Percentiles rank a stretch among this genome's conserved stretches.
phyloP scores from a whole-genome alignment of 1,284 basidiomycete genomes.

The Mrakiaceae sp. region DNA sequence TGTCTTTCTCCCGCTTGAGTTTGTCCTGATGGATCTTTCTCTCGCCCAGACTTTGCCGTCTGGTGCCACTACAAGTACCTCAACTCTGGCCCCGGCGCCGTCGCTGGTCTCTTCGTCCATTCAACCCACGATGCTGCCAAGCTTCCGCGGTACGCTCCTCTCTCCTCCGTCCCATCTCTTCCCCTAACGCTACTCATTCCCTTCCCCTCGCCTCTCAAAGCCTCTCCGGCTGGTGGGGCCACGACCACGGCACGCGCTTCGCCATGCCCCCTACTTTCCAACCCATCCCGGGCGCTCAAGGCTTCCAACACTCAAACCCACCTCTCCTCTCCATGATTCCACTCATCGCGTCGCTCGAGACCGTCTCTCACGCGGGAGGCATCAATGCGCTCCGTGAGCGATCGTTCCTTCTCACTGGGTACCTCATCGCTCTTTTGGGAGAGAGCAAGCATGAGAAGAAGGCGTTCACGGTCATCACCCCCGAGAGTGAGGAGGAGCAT shows the following conservation, averaged over 20 bases:
- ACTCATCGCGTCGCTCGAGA: slow-evolving; percentile 64
- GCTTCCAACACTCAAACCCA: slow-evolving; percentile 92
- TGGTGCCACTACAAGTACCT: slow-evolving; percentile 99
- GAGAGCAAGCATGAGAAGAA: slow-evolving; percentile 41
- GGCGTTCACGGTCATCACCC: slow-evolving; percentile 9
- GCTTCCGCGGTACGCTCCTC: slow-evolving; percentile 42
- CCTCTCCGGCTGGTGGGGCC: slow-evolving; percentile 96
- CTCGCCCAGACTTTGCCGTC: slow-evolving; percentile 68
- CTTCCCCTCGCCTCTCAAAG: slow-evolving; percentile 39
- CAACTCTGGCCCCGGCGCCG: slow-evolving; percentile 88
- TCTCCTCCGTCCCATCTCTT: neutral
- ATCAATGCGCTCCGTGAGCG: slow-evolving; percentile 57
- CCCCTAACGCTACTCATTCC: neutral
- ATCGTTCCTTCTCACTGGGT: slow-evolving; percentile 56
- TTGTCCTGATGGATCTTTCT: slow-evolving; percentile 5
- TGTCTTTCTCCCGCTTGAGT: neutral
- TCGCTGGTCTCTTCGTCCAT: slow-evolving; percentile 85
- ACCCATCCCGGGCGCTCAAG: slow-evolving; percentile 78
- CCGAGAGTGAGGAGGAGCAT: neutral
- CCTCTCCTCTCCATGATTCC: slow-evolving; percentile 66
- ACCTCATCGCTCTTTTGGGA: slow-evolving; percentile 54
- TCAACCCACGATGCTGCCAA: slow-evolving; percentile 58
- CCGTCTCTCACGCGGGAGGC: slow-evolving; percentile 67
- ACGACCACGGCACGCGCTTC: slow-evolving; percentile 77
- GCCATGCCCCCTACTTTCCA: slow-evolving; percentile 75